These are phyloP conservation scores for Aspergillus thermomutatus DNA, from an alignment of 2,329 filamentous ascomycete genomes.

Conservation along the genomic window DNA sequence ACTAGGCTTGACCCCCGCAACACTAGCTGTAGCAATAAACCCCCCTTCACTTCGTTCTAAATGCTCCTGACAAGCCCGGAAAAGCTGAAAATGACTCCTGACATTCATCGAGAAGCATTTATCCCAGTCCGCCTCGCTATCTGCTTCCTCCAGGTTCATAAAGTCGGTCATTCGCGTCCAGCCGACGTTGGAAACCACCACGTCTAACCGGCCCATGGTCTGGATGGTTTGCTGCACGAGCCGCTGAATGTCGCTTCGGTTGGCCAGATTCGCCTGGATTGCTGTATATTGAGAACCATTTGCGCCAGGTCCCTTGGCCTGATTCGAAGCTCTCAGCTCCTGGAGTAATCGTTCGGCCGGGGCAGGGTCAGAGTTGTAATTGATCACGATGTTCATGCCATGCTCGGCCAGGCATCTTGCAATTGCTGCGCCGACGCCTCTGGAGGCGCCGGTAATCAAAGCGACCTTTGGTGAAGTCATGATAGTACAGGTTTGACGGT, in stretches of 20 bases:
- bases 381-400: slow-evolving; percentile 36
- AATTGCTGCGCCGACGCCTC: slow-evolving; percentile 35
- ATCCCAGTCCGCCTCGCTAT: slow-evolving; percentile 58
- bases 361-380: slow-evolving; percentile 44
- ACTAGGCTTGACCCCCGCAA: slow-evolving; percentile 62
- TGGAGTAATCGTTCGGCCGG: slow-evolving; percentile 26
- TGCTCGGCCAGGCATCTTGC: slow-evolving; percentile 35
- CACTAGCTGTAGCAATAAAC: slow-evolving; percentile 62
- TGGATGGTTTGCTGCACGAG: slow-evolving; percentile 44
- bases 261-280: neutral
- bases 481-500: neutral
- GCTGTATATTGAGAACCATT: neutral
- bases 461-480: slow-evolving; percentile 24
- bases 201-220: slow-evolving; percentile 47
- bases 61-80: slow-evolving; percentile 53
- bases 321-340: neutral
- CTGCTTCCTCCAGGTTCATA: slow-evolving; percentile 20
- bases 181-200: slow-evolving; percentile 42
- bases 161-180: slow-evolving; percentile 41
- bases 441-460: slow-evolving; percentile 35
- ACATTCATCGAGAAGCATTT: slow-evolving; percentile 60
- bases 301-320: neutral
- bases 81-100: slow-evolving; percentile 59
- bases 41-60: slow-evolving; percentile 57
- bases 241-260: slow-evolving; percentile 18